Base-by-base conservation (phyloP, 2,329 filamentous ascomycete genomes). In the Fusarium sp. region DNA sequence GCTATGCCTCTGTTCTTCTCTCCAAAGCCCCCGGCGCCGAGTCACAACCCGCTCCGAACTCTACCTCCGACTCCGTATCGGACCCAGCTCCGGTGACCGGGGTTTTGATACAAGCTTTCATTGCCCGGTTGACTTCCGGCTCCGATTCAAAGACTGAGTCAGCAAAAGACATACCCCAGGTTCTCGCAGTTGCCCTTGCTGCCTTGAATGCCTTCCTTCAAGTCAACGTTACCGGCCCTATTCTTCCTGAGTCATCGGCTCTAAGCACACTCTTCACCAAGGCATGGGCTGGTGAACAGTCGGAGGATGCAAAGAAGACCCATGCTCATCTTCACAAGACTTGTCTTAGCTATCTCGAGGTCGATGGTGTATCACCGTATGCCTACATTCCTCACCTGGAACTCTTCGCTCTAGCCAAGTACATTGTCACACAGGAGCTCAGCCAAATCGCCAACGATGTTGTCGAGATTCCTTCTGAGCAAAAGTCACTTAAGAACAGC, bases 331-430 rank as follows among this genome's bases (percentile, higher is more conserved):
- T 90, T 18, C 84, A 86, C 56, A 84, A 84, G 66, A 79, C 84
- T 20, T 89, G 94, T 52, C 82, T 97, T n/a, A 80, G 81, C 4
- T 88, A 87, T 18, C 84, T 98, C 11, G 88, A 91, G 24, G 85
- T 93, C 1, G 96, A 99, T 77, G 96, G 96, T 13, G 91, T 97
- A 44, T 91, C 92, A 1, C 91, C 92, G 0, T 99, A 98, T 79
- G 88, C 91, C 47, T 86, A 97, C 60, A 94, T 94, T 21, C 93
- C 94, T 1, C 87, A 92, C 69, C 85, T 97, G 16, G 93, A 98
- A 76, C 85, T 98, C 2, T 92, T 98, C 66, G 91, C 89, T 68
- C 83, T 98, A 9, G 93, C 94, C 5, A 80, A 83, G 26, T 82
- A 82, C 67, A 77, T 87, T 28, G 82, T 89, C 56, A 77, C 78